phyloP scores from a whole-genome alignment of 176 grass and related monocot genomes.

The Carex parvula region DNA sequence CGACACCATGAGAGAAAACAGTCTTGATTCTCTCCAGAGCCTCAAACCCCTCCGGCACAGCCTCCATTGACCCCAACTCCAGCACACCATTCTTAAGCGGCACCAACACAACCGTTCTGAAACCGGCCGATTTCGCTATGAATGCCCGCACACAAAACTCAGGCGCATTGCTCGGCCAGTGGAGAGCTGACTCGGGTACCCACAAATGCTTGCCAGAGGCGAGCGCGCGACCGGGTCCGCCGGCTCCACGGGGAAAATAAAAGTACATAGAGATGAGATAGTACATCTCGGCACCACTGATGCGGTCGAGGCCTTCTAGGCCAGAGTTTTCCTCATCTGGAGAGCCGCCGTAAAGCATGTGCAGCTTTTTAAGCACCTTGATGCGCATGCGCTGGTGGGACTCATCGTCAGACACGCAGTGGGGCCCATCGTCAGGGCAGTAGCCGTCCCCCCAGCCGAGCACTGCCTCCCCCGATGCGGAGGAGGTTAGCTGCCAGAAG shows the following conservation, averaged over 20 bases:
- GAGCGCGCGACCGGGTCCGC: slow-evolving; percentile 55
- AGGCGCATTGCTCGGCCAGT: background rate
- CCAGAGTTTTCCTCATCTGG: slow-evolving; percentile 59
- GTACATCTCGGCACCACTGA: slow-evolving; percentile 80
- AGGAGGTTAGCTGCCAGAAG: slow-evolving; percentile 76
- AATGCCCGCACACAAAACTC: slow-evolving; percentile 55
- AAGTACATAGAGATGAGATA: slow-evolving; percentile 96
- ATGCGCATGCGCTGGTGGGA: slow-evolving; percentile 37
- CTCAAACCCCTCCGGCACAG: slow-evolving; percentile 51
- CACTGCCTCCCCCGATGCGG: slow-evolving; percentile 27
- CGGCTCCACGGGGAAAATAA: slow-evolving; percentile 44
- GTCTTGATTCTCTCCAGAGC: slow-evolving; percentile 38
- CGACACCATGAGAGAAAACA: slow-evolving; percentile 17
- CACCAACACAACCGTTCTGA: slow-evolving; percentile 63
- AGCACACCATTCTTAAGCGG: slow-evolving; percentile 64
- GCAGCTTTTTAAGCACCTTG: slow-evolving; percentile 68
- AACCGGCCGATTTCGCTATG: slow-evolving; percentile 55
- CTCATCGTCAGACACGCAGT: slow-evolving; percentile 18
- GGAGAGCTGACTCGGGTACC: slow-evolving; percentile 37
- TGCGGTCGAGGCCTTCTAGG: slow-evolving; percentile 54
- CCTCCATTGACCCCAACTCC: slow-evolving; percentile 57
- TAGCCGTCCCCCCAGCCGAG: slow-evolving; percentile 85
- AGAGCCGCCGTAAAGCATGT: slow-evolving; percentile 52
- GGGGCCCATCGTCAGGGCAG: slow-evolving; percentile 32
- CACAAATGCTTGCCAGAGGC: slow-evolving; percentile 48